Conservation (phyloP, 192 early-diverging fungal genomes). For the Backusella macrospora region DNA sequence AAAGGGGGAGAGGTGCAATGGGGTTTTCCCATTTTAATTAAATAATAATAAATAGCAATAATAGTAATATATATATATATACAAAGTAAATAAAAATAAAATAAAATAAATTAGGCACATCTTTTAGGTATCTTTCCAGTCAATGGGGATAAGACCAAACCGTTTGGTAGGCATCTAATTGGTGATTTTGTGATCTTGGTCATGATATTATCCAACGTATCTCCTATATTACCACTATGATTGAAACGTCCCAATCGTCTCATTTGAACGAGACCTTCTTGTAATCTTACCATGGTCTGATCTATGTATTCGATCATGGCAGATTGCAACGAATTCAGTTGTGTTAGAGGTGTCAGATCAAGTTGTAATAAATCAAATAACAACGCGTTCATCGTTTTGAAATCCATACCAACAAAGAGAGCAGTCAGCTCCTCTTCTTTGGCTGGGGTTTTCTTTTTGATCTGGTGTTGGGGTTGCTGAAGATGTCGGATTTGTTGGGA, state of each 20-base stretch:
- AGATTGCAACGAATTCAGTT: not conserved
- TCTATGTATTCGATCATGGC: slow-evolving; percentile 1
- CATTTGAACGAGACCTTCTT: not conserved
- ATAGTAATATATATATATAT: not conserved
- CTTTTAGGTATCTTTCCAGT: slow-evolving; percentile 5
- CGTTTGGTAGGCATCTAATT: slow-evolving; percentile 5
- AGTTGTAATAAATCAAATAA: slow-evolving; percentile 6
- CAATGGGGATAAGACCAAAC: not conserved
- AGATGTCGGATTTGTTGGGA: slow-evolving; percentile 5
- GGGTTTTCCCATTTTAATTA: not conserved
- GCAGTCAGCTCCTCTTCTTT: not conserved
- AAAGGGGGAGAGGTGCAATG: not conserved
- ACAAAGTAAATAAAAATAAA: no score
- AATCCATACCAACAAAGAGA: not conserved
- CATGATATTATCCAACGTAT: not conserved
- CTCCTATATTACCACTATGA: not conserved
- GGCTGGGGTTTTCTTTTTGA: not conserved
- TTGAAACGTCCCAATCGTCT: not conserved
- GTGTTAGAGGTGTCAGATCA: not conserved
- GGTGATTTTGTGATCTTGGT: not conserved
- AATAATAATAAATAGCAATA: not conserved
- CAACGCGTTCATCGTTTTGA: not conserved
- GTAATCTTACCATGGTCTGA: not conserved
- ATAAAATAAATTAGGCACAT: not conserved
- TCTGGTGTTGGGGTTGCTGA: not conserved